A percentile compares a stretch with the other conserved stretches of the same genome.
phyloP scores from a whole-genome alignment of 768 basidiomycete species.

The Mycena sanguinolenta region DNA sequence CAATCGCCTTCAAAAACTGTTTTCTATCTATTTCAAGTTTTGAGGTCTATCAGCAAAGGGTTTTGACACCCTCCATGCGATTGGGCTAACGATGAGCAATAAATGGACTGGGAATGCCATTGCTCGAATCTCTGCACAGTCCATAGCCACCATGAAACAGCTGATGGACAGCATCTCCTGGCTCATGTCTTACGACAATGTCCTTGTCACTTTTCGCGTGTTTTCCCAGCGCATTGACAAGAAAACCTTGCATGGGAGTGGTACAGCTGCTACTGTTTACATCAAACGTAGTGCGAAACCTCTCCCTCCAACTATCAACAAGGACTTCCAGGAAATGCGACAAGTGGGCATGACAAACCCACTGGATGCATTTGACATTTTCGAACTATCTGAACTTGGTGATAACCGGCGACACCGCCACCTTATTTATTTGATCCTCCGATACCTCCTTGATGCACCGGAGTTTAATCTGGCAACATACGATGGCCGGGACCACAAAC shows the following conservation, averaged over 20 bases:
- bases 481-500: slow-evolving; percentile 15
- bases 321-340: slow-evolving; percentile 36
- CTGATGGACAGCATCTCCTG: slow-evolving; percentile 45
- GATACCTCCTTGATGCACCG: slow-evolving; percentile 42
- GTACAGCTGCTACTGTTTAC: slow-evolving; percentile 50
- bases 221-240: slow-evolving; percentile 56
- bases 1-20: slow-evolving; percentile 40
- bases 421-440: slow-evolving; percentile 41
- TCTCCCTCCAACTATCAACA: slow-evolving; percentile 37
- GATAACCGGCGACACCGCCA: slow-evolving; percentile 21
- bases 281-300: slow-evolving; percentile 43
- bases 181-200: slow-evolving; percentile 53
- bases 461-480: slow-evolving; percentile 49
- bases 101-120: slow-evolving; percentile 39
- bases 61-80: slow-evolving; percentile 41
- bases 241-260: slow-evolving; percentile 50
- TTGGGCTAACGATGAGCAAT: slow-evolving; percentile 42
- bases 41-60: slow-evolving; percentile 39
- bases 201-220: slow-evolving; percentile 50
- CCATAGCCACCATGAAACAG: slow-evolving; percentile 41
- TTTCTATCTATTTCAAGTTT: slow-evolving; percentile 44
- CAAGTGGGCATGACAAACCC: slow-evolving; percentile 40
- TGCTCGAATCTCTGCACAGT: slow-evolving; percentile 41
- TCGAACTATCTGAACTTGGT: slow-evolving; percentile 33
- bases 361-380: slow-evolving; percentile 40